Evolutionary conservation across 345 rosid genomes (phyloP).

Genomic region (Eucalyptus globulus): DNA sequence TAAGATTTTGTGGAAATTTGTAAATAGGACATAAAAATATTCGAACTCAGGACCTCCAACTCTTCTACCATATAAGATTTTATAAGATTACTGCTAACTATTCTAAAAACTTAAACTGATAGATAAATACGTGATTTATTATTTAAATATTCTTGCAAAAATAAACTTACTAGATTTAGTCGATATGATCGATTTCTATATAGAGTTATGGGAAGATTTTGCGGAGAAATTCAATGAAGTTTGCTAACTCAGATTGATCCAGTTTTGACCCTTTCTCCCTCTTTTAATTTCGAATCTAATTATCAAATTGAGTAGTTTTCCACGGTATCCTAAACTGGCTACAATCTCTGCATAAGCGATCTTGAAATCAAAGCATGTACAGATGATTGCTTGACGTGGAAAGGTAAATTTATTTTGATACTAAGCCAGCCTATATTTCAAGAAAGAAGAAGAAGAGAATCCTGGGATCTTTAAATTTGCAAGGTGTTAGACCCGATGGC

Average conservation of each 20-base stretch:
- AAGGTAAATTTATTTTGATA: background rate
- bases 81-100: too few relatives aligned
- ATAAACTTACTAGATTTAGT: background rate
- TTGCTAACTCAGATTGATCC: background rate
- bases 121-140: too few relatives aligned
- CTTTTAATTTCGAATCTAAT: background rate
- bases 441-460: background rate
- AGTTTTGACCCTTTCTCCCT: background rate
- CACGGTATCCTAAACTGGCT: background rate
- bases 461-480: background rate
- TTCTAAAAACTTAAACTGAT: too few relatives aligned
- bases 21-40: too few relatives aligned
- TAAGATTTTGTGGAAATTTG: too few relatives aligned
- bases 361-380: background rate
- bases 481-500: background rate
- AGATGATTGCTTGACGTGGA: background rate
- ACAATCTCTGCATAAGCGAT: background rate
- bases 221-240: background rate
- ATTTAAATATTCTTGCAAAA: too few relatives aligned
- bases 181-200: background rate
- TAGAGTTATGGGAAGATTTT: background rate
- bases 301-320: background rate
- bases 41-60: accelerated
- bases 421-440: background rate
- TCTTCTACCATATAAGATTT: too few relatives aligned